These are phyloP conservation scores for Suillus sp. DNA, from an alignment of 768 basidiomycete species.

Conservation along the genomic window DNA sequence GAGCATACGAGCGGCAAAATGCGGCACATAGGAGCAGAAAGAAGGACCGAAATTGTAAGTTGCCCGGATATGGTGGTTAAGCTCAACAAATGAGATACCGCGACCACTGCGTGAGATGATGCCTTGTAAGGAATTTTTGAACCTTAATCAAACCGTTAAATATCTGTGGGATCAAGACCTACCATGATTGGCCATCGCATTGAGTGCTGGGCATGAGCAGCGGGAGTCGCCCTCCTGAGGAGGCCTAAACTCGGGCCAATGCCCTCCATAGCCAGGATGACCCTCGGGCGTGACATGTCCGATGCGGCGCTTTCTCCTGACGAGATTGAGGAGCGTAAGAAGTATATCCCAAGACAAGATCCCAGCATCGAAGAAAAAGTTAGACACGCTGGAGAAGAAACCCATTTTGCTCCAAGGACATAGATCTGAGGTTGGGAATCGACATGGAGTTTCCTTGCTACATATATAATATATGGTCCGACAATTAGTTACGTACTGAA, in stretches of 20 bases:
- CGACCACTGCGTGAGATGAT: conserved; percentile 65
- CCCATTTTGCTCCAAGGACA: background rate
- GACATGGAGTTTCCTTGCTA: background rate
- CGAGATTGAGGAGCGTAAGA: conserved; percentile 52
- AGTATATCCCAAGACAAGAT: conserved; percentile 54
- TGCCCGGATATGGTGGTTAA: conserved; percentile 43
- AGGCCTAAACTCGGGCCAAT: conserved; percentile 69
- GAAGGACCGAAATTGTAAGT: conserved; percentile 73
- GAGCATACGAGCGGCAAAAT: conserved; percentile 58
- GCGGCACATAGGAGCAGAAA: conserved; percentile 69
- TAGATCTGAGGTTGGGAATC: background rate
- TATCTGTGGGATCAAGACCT: conserved; percentile 1
- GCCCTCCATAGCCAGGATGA: conserved; percentile 58
- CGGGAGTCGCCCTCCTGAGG: conserved; percentile 67
- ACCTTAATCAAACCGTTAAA: background rate
- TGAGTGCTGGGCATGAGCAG: conserved; percentile 73
- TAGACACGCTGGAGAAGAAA: background rate
- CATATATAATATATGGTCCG: background rate
- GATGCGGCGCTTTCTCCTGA: conserved; percentile 45
- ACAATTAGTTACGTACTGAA: background rate
- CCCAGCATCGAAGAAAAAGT: conserved; percentile 16
- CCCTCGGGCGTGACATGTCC: conserved; percentile 61
- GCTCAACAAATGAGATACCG: conserved; percentile 62
- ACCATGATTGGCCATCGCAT: conserved; percentile 87
- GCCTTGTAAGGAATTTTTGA: conserved; percentile 19